These are phyloP conservation scores for Penicillium angulare DNA, from an alignment of 495 filamentous ascomycete species.

Conservation along the genomic window DNA sequence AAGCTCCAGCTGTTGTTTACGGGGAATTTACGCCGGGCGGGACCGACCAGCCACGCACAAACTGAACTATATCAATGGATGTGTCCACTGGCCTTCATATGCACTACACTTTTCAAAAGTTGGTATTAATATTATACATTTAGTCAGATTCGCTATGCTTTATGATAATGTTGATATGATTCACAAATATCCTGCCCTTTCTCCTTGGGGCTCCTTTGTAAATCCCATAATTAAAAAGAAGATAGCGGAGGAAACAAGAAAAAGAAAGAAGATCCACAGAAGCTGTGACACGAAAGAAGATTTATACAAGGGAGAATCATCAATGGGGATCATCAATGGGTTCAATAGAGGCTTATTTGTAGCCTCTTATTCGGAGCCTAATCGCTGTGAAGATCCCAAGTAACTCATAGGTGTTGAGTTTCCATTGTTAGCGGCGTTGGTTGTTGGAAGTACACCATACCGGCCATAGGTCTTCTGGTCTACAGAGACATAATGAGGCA, in stretches of 20 bases:
- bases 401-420: conserved; percentile 54
- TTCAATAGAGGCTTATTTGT: too few relatives aligned
- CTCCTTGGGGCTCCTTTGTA: background rate
- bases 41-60: conserved; percentile 23
- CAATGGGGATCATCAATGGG: conserved; percentile 3
- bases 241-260: background rate
- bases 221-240: background rate
- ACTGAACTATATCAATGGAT: conserved; percentile 5
- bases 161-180: conserved; percentile 2
- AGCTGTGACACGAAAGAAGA: background rate
- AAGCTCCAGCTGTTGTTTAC: conserved; percentile 19
- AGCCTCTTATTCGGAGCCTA: conserved; percentile 56
- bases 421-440: conserved; percentile 37
- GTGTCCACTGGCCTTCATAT: too few relatives aligned
- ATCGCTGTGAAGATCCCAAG: conserved; percentile 59
- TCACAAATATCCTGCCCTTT: background rate
- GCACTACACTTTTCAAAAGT: too few relatives aligned
- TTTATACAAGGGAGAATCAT: conserved; percentile 36
- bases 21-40: conserved; percentile 24
- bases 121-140: background rate
- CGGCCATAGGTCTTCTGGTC: conserved; percentile 97
- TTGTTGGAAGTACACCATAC: conserved; percentile 79
- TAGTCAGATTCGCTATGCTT: conserved; percentile 1
- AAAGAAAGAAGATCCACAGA: background rate
- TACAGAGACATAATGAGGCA: conserved; percentile 87